These are phyloP conservation scores for Pelargonium citronellum DNA, from an alignment of 441 rosid genomes.

Conservation along the genomic window DNA sequence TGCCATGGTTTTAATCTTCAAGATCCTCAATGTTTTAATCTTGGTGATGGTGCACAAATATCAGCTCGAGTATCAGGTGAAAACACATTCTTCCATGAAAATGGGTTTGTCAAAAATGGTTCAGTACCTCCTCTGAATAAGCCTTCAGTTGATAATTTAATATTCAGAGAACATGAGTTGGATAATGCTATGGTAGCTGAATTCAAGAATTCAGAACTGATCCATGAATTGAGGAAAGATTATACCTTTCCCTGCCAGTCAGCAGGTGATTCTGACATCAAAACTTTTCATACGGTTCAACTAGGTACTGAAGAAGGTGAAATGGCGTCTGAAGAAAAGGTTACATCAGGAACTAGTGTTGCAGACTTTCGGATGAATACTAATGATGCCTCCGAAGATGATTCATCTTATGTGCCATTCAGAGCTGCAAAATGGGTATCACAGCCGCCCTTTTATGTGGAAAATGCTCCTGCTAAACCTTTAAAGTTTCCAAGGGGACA, in stretches of 20 bases:
- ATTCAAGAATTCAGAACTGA: conserved; percentile 23
- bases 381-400: conserved; percentile 33
- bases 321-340: conserved; percentile 22
- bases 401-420: conserved; percentile 36
- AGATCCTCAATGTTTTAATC: conserved; percentile 29
- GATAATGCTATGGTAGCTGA: conserved; percentile 28
- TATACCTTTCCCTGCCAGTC: conserved; percentile 22
- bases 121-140: conserved; percentile 28
- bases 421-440: conserved; percentile 29
- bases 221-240: conserved; percentile 22
- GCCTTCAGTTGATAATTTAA: conserved; percentile 26
- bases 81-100: conserved; percentile 22
- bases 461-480: conserved; percentile 31
- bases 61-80: conserved; percentile 32
- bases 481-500: conserved; percentile 22
- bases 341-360: conserved; percentile 19
- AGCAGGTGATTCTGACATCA: conserved; percentile 22
- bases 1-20: conserved; percentile 30
- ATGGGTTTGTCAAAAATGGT: conserved; percentile 25
- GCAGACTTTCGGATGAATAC: conserved; percentile 32
- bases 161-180: conserved; percentile 27
- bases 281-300: conserved; percentile 22
- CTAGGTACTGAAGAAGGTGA: conserved; percentile 25
- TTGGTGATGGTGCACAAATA: conserved; percentile 25
- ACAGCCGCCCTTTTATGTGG: conserved; percentile 32